Conservation (phyloP, 345 rosid species). For the Hibiscus syriacus region DNA sequence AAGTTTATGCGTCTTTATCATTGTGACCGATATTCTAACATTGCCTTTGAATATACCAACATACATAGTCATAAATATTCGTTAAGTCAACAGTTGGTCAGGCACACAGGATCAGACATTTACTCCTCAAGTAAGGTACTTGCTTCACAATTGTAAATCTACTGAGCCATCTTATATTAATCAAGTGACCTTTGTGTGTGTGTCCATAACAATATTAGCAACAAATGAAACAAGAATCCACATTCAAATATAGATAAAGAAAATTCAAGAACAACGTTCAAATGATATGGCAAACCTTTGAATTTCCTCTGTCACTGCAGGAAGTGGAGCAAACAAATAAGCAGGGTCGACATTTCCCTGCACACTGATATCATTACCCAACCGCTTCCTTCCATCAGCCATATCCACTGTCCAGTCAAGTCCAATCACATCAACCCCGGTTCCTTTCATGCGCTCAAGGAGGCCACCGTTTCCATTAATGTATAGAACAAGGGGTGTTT, state of each 20-base stretch:
- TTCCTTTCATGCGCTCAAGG: conserved; percentile 83
- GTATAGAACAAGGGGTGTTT: conserved; percentile 77
- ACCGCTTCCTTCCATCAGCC: conserved; percentile 79
- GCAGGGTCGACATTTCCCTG: conserved; percentile 98
- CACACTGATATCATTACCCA: conserved; percentile 60
- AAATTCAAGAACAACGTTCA: neutral
- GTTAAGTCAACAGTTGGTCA: neutral
- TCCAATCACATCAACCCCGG: conserved; percentile 90
- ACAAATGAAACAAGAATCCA: neutral
- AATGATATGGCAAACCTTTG: conserved; percentile 36
- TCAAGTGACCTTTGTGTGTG: neutral
- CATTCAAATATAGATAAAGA: neutral
- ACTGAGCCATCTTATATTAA: neutral
- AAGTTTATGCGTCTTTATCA: neutral
- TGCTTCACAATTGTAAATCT: neutral
- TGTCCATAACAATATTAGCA: neutral
- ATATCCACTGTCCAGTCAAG: conserved; percentile 97
- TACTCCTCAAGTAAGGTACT: neutral
- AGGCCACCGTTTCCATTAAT: conserved; percentile 96
- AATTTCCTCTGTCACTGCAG: conserved; percentile 79
- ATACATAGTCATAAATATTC: neutral
- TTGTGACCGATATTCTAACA: neutral
- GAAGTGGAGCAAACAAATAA: conserved; percentile 66
- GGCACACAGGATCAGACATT: neutral
- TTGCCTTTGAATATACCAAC: neutral